Evolutionary conservation across 495 filamentous ascomycete genomes (phyloP), one percentile per base, ranked within the genome.

Genomic region (Xylaria bambusicola): DNA sequence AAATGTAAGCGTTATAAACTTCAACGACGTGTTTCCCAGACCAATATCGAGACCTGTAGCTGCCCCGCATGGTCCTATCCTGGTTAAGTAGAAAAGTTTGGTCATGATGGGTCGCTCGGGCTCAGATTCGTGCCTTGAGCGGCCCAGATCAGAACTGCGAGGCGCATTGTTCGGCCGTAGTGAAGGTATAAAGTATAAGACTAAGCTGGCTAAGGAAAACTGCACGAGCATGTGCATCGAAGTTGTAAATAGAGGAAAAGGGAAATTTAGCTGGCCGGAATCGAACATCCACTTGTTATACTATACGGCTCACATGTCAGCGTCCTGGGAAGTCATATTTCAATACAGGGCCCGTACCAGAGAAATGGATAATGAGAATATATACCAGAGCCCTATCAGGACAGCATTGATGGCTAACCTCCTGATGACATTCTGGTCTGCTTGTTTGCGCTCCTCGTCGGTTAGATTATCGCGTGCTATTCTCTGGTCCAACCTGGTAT

Each of bases 251-350:
- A 99, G 84, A 46, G 95, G 95, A 61, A 92, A 98, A 46, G 90
- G 88, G 70, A 99, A 99, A 66, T 97, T 83, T 62, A 93, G 84
- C 54, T 91, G 86, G 50, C 87, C 84, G 17, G 86, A 77, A 61
- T 89, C 88, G 73, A 99, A 99, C 95, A 99, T 99, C 95, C 95
- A 98, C 80, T 97, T 98, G 79, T 99, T 99, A 76, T 99, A 99
- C 91, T 95, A 59, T 23, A 20, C 59, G 45, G 62, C 55, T 44
- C 20, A 29, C 18, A 10, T 42, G 58, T 69, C 60, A 66, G 68
- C 33, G 21, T n/a, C 26, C 40, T 3, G 24, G n/a, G 10, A 17
- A 42, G 26, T 10, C 13, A 12, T 8, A 9, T 42, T 3, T 18
- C 24, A 31, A 13, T 8, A 41, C 13, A 17, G 29, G 2, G 23